Evolutionary conservation across 23 red algal genomes (phyloP), one percentile per base, ranked within the genome.

Genomic region (Gracilaria vermiculophylla): DNA sequence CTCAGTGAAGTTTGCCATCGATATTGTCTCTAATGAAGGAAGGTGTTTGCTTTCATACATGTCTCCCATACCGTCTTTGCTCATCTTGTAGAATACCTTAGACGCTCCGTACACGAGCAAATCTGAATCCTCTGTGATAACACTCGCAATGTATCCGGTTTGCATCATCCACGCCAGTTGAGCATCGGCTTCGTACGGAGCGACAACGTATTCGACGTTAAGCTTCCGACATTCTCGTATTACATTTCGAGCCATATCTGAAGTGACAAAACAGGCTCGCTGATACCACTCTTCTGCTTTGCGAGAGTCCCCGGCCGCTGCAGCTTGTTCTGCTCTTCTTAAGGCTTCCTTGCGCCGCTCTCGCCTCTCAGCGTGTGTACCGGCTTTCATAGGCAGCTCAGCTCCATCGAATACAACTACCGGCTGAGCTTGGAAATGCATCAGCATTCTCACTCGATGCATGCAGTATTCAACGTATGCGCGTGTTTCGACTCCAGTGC

Each of bases 181-280:
- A 10, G 97, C 97, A 83, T 99, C 97, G 1, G 97, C 97, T 42
- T 99, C 97, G 81, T 99, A 99, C 19, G 97, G 97, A 44, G 97
- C 97, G 12, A 99, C 97, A 60, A 93, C 50, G 29, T 83, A 93
- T 23, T 90, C 82, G 42, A 99, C 79, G 69, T 89, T 89, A 9
- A 85, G 67, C 77, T 76, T 69, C 24, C 89, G 69, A 37, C 87
- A 75, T 31, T 78, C 85, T 29, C 79, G 45, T 28, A 94, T 95
- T 13, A 99, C 77, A 17, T 87, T 53, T 32, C 77, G 77, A 56
- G 82, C 92, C 97, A 99, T 99, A 39, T 96, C 54, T 24, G 92
- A 92, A 21, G 92, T 99, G 54, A 99, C 94, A 77, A 74, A 70
- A n/a, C 92, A 83, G 39, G 88, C 66, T 28, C 82, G 76, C 54